Evolutionary conservation across 345 rosid genomes (phyloP), one percentile per base, ranked within the genome.

Genomic region (Eucalyptus curtisii): DNA sequence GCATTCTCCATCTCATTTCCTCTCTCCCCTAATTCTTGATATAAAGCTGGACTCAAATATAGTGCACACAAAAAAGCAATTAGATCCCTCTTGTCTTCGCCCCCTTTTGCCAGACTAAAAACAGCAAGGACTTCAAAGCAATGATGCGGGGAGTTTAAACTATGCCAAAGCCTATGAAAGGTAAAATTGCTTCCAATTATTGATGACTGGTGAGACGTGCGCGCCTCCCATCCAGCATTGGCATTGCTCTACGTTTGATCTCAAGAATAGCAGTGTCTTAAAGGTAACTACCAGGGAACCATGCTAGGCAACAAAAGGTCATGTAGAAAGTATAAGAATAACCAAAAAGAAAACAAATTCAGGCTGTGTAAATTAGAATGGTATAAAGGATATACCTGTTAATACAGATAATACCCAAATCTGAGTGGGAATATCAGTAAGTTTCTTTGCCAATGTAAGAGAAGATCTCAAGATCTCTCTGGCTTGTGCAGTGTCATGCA

Each of bases 1-100:
- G 96, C 98, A 89, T 97, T 98, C 93, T 98, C 99, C 95, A 95
- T 93, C 94, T 95, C 94, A 88, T 95, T 95, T 89, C 98, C 99
- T 88, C 89, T 92, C 91, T 97, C 99, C 68, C 96, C 99, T 57
- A 96, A 87, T 86, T 94, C 97, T 91, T 92, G 93, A 88, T 94
- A 98, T 61, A 98, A 89, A 89, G 91, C 99, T 96, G 93, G 57
- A 87, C 80, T 71, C 82, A 20, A 37, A 71, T 37, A 71, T 10
- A 71, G 82, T 37, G 45, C 45, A 71, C 45, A 71, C 22, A 19
- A 71, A 10, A 71, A 19, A 19, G 27, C 45, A 71, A 71, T 71
- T 71, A 71, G 82, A 37, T 71, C 82, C 42, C 31, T 64, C 68
- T 59, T 12, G 68, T 61, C 31, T 61, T 61, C 13, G 68, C 37